phyloP scores from a whole-genome alignment of 306 rosid genomes.

The barrel medic (Medicago truncatula) region MtrunA17r5.0-ANR NC_053042.1:29535001-29535500 shows the following conservation, averaged over 20 bases:
- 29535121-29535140: conserved; percentile 76
- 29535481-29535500: neutral
- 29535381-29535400: conserved; percentile 58
- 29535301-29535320: conserved; percentile 35
- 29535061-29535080: conserved; percentile 65
- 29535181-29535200: conserved; percentile 58
- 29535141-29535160: conserved; percentile 44
- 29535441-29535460: neutral
- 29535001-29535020: conserved; percentile 65
- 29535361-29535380: conserved; percentile 47
- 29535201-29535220: conserved; percentile 71
- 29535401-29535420: conserved; percentile 67
- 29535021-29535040: conserved; percentile 52
- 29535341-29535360: conserved; percentile 65
- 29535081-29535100: conserved; percentile 68
- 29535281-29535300: neutral
- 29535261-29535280: conserved; percentile 44
- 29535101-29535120: conserved; percentile 60
- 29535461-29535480: neutral
- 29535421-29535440: conserved; percentile 46
- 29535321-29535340: conserved; percentile 80
- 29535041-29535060: conserved; percentile 59
- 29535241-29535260: conserved; percentile 65
- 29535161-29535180: conserved; percentile 49
- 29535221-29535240: conserved; percentile 61